A percentile compares a stretch with the other conserved stretches of the same genome.
These are phyloP conservation scores for Mycena alexandri DNA, from an alignment of 768 basidiomycete genomes.

Conservation along the genomic window DNA sequence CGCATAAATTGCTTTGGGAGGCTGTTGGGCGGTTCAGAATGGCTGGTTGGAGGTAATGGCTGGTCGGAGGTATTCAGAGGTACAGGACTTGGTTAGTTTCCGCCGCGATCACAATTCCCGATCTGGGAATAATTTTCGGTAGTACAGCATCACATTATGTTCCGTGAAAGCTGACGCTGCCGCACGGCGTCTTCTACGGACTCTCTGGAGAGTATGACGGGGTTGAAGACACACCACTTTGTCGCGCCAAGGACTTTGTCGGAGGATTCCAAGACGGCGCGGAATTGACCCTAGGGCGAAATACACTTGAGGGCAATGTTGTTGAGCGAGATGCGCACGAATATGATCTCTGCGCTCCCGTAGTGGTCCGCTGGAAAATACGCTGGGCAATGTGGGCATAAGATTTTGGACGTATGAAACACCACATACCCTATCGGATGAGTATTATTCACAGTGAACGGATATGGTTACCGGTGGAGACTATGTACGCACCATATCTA, in stretches of 20 bases:
- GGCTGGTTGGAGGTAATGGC: no score
- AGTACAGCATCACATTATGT: no score
- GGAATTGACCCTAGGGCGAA: conserved; percentile 79
- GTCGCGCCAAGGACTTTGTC: conserved; percentile 75
- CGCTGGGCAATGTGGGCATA: conserved; percentile 6
- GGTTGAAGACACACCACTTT: conserved; percentile 87
- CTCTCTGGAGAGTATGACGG: conserved; percentile 60
- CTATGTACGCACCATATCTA: conserved; percentile 66
- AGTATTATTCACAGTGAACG: background rate
- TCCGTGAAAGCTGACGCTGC: conserved; percentile 78
- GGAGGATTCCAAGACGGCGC: conserved; percentile 55
- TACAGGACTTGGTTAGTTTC: no score
- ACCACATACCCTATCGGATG: conserved; percentile 49
- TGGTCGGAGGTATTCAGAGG: no score
- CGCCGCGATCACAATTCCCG: no score
- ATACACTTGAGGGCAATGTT: background rate
- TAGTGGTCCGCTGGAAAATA: conserved; percentile 82
- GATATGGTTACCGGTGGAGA: background rate
- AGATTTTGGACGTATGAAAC: background rate
- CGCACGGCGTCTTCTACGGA: conserved; percentile 72
- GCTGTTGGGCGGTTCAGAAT: no score
- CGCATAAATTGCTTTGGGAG: no score
- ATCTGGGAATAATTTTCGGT: no score
- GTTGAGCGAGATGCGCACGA: conserved; percentile 59
- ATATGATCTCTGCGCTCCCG: conserved; percentile 85